Percentiles rank a stretch among this genome's conserved stretches.
Evolutionary conservation across 306 rosid species (phyloP).

Genomic region (Gastrolobium villosum): DNA sequence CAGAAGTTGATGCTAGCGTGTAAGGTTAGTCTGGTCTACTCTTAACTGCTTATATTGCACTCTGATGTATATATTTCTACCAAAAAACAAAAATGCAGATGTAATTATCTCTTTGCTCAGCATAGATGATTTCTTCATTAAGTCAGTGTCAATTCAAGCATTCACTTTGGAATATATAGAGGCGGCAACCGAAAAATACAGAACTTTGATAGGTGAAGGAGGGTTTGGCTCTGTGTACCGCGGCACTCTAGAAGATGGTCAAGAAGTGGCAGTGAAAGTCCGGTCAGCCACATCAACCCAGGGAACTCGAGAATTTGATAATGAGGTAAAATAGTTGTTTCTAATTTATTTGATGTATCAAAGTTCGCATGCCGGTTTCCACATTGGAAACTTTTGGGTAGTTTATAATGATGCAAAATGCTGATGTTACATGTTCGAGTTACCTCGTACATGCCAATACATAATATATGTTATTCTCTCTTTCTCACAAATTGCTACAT

Average conservation of each 20-base stretch:
- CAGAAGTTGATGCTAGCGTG: conserved; percentile 38
- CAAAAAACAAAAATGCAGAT: conserved; percentile 59
- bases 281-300: conserved; percentile 95
- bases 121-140: conserved; percentile 69
- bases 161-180: conserved; percentile 74
- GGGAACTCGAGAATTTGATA: conserved; percentile 92
- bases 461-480: not conserved
- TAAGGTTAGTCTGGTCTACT: conserved; percentile 29
- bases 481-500: not conserved
- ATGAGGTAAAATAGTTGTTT: conserved; percentile 66
- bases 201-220: conserved; percentile 89
- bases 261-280: conserved; percentile 94
- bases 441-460: conserved; percentile 17
- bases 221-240: conserved; percentile 93
- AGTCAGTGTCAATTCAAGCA: conserved; percentile 67
- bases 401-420: conserved; percentile 28
- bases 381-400: not conserved
- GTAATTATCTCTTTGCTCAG: conserved; percentile 72
- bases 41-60: conserved; percentile 8
- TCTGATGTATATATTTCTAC: conserved; percentile 8
- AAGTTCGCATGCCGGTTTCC: conserved; percentile 3
- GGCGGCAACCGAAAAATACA: conserved; percentile 76
- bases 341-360: not conserved
- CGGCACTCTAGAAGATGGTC: conserved; percentile 71
- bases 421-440: conserved; percentile 21